phyloP scores from a whole-genome alignment of 78 protist species.

The Anaeramoeba flamelloides region DNA sequence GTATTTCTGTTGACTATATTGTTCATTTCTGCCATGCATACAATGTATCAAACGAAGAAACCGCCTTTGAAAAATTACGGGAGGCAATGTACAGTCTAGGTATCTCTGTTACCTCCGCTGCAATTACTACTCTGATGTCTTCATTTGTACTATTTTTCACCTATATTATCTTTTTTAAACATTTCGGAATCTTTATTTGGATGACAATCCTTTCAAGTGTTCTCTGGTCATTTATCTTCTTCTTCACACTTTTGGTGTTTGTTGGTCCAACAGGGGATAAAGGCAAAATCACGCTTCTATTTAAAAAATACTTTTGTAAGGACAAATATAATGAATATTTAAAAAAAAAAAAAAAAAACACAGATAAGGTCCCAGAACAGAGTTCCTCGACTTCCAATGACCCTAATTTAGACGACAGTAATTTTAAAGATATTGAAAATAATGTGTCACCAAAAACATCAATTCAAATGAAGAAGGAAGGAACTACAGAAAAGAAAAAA shows the following conservation, averaged over 20 bases:
- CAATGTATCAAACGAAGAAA: background rate
- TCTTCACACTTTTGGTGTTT: background rate
- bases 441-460: too few relatives aligned
- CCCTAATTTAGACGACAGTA: too few relatives aligned
- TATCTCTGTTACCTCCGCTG: slow-evolving; percentile 4
- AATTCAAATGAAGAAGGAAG: too few relatives aligned
- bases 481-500: too few relatives aligned
- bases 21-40: slow-evolving; percentile 8
- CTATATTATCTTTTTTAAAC: slow-evolving; percentile 5
- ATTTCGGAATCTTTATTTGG: slow-evolving; percentile 16
- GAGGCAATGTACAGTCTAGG: slow-evolving; percentile 9
- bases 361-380: too few relatives aligned
- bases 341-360: too few relatives aligned
- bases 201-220: slow-evolving; percentile 8
- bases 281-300: too few relatives aligned
- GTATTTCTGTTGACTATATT: slow-evolving; percentile 17
- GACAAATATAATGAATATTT: too few relatives aligned
- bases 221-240: slow-evolving; percentile 14
- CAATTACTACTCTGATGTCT: slow-evolving; percentile 9
- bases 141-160: slow-evolving; percentile 4
- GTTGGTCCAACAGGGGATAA: too few relatives aligned
- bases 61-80: slow-evolving; percentile 3
- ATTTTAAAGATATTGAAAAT: too few relatives aligned
- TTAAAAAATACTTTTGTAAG: too few relatives aligned
- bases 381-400: too few relatives aligned